Evolutionary conservation across 179 eudicot genomes (phyloP).

Genomic region (Beta corolliflora): DNA sequence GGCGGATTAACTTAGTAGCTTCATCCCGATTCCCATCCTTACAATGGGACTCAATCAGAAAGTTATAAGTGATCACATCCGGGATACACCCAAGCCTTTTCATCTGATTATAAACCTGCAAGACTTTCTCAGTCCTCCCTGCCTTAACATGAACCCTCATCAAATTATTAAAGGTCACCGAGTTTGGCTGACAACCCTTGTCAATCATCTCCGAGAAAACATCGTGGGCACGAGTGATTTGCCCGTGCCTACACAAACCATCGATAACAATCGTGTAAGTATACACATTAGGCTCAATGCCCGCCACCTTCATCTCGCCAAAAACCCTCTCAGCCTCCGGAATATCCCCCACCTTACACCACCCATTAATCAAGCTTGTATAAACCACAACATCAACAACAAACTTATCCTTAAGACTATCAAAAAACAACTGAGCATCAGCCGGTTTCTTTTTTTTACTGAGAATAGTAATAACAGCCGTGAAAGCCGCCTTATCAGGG

Average conservation of each 20-base stretch:
- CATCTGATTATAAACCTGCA: slow-evolving; percentile 91
- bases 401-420: slow-evolving; percentile 57
- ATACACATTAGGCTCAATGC: slow-evolving; percentile 78
- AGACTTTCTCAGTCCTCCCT: slow-evolving; percentile 56
- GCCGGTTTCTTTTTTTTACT: slow-evolving; percentile 67
- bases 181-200: slow-evolving; percentile 65
- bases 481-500: slow-evolving; percentile 56
- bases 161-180: slow-evolving; percentile 65
- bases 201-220: slow-evolving; percentile 92
- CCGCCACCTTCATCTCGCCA: slow-evolving; percentile 73
- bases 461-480: slow-evolving; percentile 51
- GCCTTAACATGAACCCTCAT: too few species aligned
- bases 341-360: slow-evolving; percentile 79
- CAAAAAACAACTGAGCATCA: slow-evolving; percentile 86
- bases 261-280: slow-evolving; percentile 77
- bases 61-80: slow-evolving; percentile 74
- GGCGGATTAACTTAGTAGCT: slow-evolving; percentile 69
- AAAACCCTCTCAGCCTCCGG: slow-evolving; percentile 78
- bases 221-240: slow-evolving; percentile 84
- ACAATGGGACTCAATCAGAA: slow-evolving; percentile 76
- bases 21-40: slow-evolving; percentile 69
- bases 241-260: slow-evolving; percentile 79
- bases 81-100: slow-evolving; percentile 60
- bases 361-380: slow-evolving; percentile 74
- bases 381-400: slow-evolving; percentile 74